Evolutionary conservation across 179 eudicot genomes (phyloP), one percentile per base, ranked within the genome.

Genomic region (Nepenthes alata): DNA sequence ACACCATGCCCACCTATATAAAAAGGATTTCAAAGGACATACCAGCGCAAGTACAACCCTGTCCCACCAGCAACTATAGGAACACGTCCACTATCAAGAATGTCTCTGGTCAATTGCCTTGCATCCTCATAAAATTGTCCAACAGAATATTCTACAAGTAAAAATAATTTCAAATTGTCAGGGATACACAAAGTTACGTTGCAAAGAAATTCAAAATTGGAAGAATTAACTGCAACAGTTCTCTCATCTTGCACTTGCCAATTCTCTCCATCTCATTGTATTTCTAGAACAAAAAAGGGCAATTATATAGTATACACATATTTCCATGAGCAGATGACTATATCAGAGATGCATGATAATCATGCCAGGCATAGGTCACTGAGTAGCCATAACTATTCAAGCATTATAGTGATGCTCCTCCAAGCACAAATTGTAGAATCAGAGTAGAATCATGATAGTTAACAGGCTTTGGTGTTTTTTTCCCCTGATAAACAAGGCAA

Each of bases 41-140:
- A 93, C 98, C 98, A 93, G 45, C 98, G 86, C 77, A 93, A 73
- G 74, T 93, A 93, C 71, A 93, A 75, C 61, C 97, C 98, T 62
- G 98, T 93, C 47, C 98, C 98, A 60, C 98, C 98, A 45, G 85
- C 80, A 72, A 93, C 75, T 77, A 93, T 79, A 11, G 98, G 98
- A 68, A 89, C 97, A 65, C 72, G 86, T 3, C 90, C 94, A 44
- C 75, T 74, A 62, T 74, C 65, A 77, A 93, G 88, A 70, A 89
- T 68, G 58, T 87, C 95, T 72, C 65, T 78, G n/a, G 98, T 85
- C 67, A 80, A 78, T 76, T 72, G 78, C 80, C 98, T 89, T 51
- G 93, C 97, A 74, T 93, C 98, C 65, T 81, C 90, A 67, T 75
- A 93, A 76, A 89, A 93, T 73, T 77, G 71, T 70, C 98, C 97